phyloP scores from a whole-genome alignment of 2,329 filamentous ascomycete genomes.

The Fusarium sambucinum region DNA sequence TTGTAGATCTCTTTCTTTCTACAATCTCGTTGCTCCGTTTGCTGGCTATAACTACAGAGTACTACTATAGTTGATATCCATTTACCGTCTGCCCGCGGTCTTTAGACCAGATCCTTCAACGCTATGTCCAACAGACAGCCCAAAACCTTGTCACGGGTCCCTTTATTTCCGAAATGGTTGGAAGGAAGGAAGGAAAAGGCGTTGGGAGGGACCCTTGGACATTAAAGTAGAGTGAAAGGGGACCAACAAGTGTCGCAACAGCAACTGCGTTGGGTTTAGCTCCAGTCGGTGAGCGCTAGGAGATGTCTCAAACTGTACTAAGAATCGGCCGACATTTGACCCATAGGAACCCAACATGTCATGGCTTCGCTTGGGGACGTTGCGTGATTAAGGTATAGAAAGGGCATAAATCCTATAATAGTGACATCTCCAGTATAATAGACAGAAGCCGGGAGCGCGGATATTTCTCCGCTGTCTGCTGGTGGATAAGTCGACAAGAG shows the following conservation, averaged over 20 bases:
- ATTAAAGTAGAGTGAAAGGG: background rate
- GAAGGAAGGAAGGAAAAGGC: background rate
- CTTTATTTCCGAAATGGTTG: background rate
- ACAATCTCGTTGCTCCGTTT: background rate
- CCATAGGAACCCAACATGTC: background rate
- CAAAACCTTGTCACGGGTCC: background rate
- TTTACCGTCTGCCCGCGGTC: background rate
- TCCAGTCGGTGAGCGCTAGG: background rate
- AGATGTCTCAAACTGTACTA: background rate
- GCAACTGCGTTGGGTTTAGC: background rate
- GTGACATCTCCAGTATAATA: conserved; percentile 1
- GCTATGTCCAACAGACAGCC: background rate
- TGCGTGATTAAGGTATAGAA: background rate
- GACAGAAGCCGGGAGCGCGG: background rate
- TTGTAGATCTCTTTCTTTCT: background rate
- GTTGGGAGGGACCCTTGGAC: background rate
- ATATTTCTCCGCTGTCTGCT: background rate
- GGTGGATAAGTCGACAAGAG: background rate
- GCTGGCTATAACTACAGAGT: background rate
- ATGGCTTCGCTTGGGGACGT: conserved; percentile 1
- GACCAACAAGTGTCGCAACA: background rate
- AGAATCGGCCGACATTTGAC: background rate
- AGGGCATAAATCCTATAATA: background rate
- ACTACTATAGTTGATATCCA: background rate
- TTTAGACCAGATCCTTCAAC: background rate